These are phyloP conservation scores for Fusarium decemcellulare DNA, from an alignment of 2,329 filamentous ascomycete genomes.

Conservation along the genomic window DNA sequence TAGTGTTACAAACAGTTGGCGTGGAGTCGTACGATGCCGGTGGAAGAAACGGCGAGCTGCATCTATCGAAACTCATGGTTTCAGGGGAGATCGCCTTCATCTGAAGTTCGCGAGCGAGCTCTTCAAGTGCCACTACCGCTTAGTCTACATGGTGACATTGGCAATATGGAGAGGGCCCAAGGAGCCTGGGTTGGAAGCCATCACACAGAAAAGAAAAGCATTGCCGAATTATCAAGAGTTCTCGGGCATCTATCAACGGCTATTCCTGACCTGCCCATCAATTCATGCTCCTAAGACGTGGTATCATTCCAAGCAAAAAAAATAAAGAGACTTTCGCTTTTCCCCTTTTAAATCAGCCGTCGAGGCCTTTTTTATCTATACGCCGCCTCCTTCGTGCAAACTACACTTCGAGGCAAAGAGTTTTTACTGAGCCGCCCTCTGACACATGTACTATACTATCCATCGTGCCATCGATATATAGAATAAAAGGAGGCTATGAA, in stretches of 20 bases:
- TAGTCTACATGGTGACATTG: too few relatives aligned
- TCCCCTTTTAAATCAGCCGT: conserved; percentile 26
- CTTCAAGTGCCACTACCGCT: too few relatives aligned
- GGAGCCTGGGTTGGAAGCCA: too few relatives aligned
- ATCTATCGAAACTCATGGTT: not conserved
- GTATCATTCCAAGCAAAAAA: conserved; percentile 45
- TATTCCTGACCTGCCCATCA: conserved; percentile 25
- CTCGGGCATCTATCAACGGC: conserved; percentile 27
- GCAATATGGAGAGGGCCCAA: too few relatives aligned
- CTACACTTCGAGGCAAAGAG: conserved; percentile 7
- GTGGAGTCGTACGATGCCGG: conserved; percentile 13
- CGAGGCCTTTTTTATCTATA: conserved; percentile 40
- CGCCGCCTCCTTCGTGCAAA: conserved; percentile 7
- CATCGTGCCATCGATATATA: not conserved
- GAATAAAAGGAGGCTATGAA: not conserved
- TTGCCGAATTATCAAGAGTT: conserved; percentile 13
- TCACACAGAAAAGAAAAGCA: not conserved
- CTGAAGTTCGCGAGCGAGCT: too few relatives aligned
- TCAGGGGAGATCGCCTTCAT: too few relatives aligned
- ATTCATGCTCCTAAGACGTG: conserved; percentile 45
- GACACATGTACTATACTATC: too few relatives aligned
- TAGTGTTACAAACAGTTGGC: not conserved
- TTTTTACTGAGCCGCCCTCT: not conserved
- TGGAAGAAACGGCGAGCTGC: conserved; percentile 15
- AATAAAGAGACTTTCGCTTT: conserved; percentile 8